Conservation (phyloP, 495 filamentous ascomycete genomes). For the Zalerion maritima region DNA sequence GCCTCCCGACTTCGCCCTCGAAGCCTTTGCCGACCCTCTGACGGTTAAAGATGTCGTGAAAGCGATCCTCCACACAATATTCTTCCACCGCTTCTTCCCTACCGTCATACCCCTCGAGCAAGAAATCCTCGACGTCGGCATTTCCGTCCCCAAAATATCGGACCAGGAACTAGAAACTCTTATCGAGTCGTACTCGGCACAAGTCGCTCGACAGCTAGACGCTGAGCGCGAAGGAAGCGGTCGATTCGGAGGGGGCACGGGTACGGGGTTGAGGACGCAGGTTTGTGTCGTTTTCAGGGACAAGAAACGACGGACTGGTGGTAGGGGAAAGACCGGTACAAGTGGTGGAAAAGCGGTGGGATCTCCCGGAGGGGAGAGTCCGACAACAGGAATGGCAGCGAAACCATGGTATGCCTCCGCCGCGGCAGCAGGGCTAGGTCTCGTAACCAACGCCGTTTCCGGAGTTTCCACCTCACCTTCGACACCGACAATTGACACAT, state of each 20-base stretch:
- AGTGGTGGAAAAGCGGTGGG: too few species aligned
- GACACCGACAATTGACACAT: too few species aligned
- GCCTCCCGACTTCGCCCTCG: constrained; percentile 70
- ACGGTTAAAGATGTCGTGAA: constrained; percentile 83
- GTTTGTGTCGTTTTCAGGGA: neutral
- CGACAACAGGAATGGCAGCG: too few species aligned
- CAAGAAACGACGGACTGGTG: constrained; percentile 1
- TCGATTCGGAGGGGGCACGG: constrained; percentile 7
- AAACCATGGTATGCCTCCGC: too few species aligned
- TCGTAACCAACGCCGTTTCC: too few species aligned
- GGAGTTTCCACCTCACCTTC: too few species aligned
- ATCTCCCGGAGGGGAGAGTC: too few species aligned
- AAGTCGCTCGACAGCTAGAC: constrained; percentile 54
- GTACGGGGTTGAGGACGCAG: constrained; percentile 15
- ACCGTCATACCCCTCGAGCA: constrained; percentile 68
- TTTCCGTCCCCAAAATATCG: constrained; percentile 78
- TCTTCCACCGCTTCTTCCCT: constrained; percentile 97
- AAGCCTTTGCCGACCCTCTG: constrained; percentile 67
- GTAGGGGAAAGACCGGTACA: too few species aligned
- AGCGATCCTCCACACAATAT: constrained; percentile 91
- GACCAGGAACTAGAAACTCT: constrained; percentile 83
- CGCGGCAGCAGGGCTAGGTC: too few species aligned
- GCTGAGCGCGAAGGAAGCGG: constrained; percentile 19
- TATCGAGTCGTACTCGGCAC: constrained; percentile 71
- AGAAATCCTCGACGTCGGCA: constrained; percentile 82